These are phyloP conservation scores for Secale cereale DNA, from an alignment of 176 grass and related monocot genomes.

Conservation along the genomic window DNA sequence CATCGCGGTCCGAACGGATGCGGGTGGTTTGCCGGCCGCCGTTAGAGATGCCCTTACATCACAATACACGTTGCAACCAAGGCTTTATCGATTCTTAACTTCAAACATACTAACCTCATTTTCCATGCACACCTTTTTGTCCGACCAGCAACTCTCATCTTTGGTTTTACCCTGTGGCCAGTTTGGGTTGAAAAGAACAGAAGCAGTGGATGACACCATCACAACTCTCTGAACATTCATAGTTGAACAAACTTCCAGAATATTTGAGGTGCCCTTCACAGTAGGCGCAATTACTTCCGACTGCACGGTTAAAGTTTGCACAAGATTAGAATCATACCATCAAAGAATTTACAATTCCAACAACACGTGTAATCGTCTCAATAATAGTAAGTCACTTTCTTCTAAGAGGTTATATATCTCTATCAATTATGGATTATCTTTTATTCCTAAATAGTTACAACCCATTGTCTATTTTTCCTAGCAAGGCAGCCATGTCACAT, in stretches of 20 bases:
- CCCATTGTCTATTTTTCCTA: no score
- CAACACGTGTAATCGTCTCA: neutral
- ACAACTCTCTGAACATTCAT: constrained; percentile 6
- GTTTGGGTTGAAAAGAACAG: neutral
- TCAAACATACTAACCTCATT: constrained; percentile 13
- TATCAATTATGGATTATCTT: no score
- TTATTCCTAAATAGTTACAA: no score
- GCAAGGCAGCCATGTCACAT: no score
- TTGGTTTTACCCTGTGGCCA: neutral
- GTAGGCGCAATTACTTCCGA: constrained; percentile 28
- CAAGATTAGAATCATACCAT: neutral
- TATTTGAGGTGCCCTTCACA: constrained; percentile 20
- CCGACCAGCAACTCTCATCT: constrained; percentile 15
- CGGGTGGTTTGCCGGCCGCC: no score
- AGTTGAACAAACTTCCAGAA: constrained; percentile 1
- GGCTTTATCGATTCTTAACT: neutral
- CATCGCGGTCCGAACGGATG: no score
- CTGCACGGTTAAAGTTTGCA: constrained; percentile 13
- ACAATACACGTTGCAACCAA: neutral
- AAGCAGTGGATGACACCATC: constrained; percentile 13
- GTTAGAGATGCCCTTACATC: neutral
- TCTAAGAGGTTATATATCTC: neutral
- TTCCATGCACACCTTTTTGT: constrained; percentile 10
- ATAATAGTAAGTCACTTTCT: neutral
- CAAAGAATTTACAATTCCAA: neutral